Percentiles rank a stretch among this genome's conserved stretches.
phyloP scores from a whole-genome alignment of 225 moss, liverwort and hornwort genomes.

The Asterella californica region DNA sequence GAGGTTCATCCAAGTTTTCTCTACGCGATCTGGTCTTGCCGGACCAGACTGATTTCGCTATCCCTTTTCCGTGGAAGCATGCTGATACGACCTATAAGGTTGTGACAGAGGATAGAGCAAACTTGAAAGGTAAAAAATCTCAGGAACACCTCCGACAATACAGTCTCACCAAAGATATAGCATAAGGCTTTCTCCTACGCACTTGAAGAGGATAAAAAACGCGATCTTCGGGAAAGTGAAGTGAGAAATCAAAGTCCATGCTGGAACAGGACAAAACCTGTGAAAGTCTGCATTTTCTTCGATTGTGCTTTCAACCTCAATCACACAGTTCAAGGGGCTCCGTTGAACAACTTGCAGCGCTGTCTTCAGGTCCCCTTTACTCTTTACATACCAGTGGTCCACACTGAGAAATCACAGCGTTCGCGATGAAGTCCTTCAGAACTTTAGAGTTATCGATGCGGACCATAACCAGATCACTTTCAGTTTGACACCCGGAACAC shows the following conservation, averaged over 20 bases:
- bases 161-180: not conserved
- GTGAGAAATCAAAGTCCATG: not conserved
- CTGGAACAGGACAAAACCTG: constrained; percentile 24
- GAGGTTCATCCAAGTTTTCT: no score
- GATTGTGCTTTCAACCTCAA: constrained; percentile 90
- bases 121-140: no score
- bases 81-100: not conserved
- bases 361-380: constrained; percentile 68
- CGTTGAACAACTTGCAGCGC: constrained; percentile 59
- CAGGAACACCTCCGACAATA: not conserved
- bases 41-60: not conserved
- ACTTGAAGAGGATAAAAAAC: not conserved
- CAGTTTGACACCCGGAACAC: no score
- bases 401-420: constrained; percentile 40
- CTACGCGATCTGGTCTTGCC: no score
- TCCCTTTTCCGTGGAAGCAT: not conserved
- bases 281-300: constrained; percentile 74
- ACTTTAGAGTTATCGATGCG: not conserved
- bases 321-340: constrained; percentile 76
- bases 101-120: no score
- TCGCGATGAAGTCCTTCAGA: not conserved
- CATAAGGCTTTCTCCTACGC: not conserved
- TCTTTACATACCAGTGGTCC: constrained; percentile 57
- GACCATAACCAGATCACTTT: no score
- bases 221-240: not conserved